phyloP scores from a whole-genome alignment of 345 rosid genomes.

The Carallia brachiata region DNA sequence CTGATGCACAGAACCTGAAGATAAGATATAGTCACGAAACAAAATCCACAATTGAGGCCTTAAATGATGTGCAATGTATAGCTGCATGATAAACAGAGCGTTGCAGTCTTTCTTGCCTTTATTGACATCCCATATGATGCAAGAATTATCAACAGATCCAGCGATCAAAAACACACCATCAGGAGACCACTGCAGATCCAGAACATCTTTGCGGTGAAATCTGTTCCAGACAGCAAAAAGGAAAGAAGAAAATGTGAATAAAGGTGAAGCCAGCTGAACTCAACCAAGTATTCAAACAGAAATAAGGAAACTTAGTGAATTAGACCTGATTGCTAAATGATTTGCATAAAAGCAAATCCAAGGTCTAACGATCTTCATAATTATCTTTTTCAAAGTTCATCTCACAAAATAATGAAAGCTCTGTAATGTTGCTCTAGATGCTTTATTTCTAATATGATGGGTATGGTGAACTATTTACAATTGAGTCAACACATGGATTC shows the following conservation, averaged over 20 bases:
- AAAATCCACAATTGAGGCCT: constrained; percentile 8
- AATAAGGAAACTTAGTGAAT: background rate
- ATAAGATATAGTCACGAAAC: constrained; percentile 13
- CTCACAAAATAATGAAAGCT: background rate
- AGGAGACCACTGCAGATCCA: constrained; percentile 90
- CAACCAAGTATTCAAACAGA: background rate
- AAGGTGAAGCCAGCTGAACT: background rate
- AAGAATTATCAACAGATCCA: constrained; percentile 97
- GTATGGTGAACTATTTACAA: background rate
- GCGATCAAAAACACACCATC: constrained; percentile 73
- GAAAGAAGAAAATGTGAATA: constrained; percentile 1
- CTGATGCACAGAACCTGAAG: constrained; percentile 85
- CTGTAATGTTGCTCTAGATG: background rate
- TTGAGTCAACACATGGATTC: background rate
- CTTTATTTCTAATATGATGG: background rate
- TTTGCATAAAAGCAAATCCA: background rate
- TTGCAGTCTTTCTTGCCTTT: constrained; percentile 57
- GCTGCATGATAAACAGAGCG: background rate
- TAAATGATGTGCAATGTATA: background rate
- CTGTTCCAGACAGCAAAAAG: constrained; percentile 30
- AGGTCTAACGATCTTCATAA: too few species aligned
- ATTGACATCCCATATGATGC: constrained; percentile 90
- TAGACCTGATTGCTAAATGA: background rate
- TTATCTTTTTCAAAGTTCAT: too few species aligned
- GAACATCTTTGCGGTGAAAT: constrained; percentile 90